A percentile compares a stretch with the other conserved stretches of the same genome.
Evolutionary conservation across 352 stramenopile genomes (phyloP).

Genomic region (Phytophthora boehmeriae): DNA sequence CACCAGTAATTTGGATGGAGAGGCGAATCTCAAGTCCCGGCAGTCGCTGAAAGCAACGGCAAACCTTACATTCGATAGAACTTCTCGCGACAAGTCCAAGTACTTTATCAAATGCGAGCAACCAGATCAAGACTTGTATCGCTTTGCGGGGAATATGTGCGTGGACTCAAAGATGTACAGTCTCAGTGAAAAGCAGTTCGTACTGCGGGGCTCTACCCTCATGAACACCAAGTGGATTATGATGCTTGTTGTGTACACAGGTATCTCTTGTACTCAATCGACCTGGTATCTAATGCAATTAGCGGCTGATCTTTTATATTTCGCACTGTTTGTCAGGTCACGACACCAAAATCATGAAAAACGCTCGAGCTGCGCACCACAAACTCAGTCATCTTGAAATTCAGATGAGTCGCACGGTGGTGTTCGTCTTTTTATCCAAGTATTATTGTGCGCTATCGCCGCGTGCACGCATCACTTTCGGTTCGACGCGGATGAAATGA

Average conservation of each 20-base stretch:
- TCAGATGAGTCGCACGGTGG: conserved; percentile 76
- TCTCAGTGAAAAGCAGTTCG: conserved; percentile 79
- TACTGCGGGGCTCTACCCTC: conserved; percentile 71
- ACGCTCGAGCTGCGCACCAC: conserved; percentile 74
- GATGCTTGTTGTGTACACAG: conserved; percentile 80
- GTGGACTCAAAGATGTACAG: conserved; percentile 63
- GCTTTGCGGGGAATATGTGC: conserved; percentile 74
- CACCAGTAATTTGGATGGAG: conserved; percentile 83
- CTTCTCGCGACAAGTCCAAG: conserved; percentile 36
- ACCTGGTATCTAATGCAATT: not conserved
- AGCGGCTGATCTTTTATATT: not conserved
- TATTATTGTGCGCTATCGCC: conserved; percentile 66
- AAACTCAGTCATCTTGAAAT: conserved; percentile 87
- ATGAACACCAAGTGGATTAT: conserved; percentile 84
- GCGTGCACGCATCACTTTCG: conserved; percentile 42
- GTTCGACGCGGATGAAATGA: conserved; percentile 6
- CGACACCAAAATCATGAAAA: conserved; percentile 93
- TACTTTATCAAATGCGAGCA: conserved; percentile 84
- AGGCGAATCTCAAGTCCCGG: conserved; percentile 80
- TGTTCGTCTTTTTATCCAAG: conserved; percentile 82
- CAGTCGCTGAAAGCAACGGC: conserved; percentile 49
- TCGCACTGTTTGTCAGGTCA: conserved; percentile 39
- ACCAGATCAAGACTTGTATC: conserved; percentile 79
- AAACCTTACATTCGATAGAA: conserved; percentile 42
- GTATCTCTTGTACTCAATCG: conserved; percentile 3